Evolutionary conservation across 164 flowering plant genomes (phyloP).

Genomic region (Kalanchoe fedtschenkoi): DNA sequence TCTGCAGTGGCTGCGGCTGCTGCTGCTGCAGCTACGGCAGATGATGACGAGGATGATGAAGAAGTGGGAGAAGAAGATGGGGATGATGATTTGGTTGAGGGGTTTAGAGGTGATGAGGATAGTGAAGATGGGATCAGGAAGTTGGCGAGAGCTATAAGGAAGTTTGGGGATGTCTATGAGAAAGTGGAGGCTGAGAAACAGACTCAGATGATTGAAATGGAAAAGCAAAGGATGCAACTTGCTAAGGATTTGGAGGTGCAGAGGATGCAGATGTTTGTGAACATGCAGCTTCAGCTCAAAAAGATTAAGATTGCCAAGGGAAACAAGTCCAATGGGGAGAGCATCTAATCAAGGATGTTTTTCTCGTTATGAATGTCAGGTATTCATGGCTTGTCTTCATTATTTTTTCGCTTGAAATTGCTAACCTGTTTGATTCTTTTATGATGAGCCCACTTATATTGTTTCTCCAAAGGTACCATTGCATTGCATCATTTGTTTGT

Average conservation of each 20-base stretch:
- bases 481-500: too few relatives aligned
- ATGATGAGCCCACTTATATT: too few relatives aligned
- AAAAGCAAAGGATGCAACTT: conserved; percentile 79
- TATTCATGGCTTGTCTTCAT: not conserved
- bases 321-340: conserved; percentile 32
- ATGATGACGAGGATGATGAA: conserved; percentile 21
- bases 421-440: too few relatives aligned
- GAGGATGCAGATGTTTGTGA: conserved; percentile 76
- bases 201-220: conserved; percentile 68
- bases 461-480: too few relatives aligned
- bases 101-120: conserved; percentile 19
- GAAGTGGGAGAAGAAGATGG: conserved; percentile 10
- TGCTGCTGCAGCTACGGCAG: conserved; percentile 12
- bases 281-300: conserved; percentile 71
- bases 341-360: not conserved
- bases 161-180: conserved; percentile 69
- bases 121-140: conserved; percentile 34
- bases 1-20: conserved; percentile 54
- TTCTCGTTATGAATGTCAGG: not conserved
- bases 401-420: not conserved
- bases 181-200: conserved; percentile 68
- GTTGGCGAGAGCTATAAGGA: conserved; percentile 58
- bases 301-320: conserved; percentile 57
- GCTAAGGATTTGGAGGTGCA: conserved; percentile 67
- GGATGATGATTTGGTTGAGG: conserved; percentile 17